These are phyloP conservation scores for Alloteropsis semialata DNA, from an alignment of 176 grass and related monocot genomes.

Conservation along the genomic window DNA sequence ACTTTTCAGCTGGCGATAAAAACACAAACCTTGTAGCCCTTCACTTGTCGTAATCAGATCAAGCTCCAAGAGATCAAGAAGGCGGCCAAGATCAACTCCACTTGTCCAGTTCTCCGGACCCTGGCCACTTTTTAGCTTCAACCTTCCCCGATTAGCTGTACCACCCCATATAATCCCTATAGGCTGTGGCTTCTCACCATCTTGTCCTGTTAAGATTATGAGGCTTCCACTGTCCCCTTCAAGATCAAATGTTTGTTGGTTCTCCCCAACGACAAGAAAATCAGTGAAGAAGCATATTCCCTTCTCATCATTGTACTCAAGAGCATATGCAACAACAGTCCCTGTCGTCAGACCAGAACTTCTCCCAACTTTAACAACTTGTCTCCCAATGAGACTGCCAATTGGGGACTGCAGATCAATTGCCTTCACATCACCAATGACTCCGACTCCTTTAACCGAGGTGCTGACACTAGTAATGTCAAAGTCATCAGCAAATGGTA, in stretches of 20 bases:
- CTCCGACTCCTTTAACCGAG: conserved; percentile 70
- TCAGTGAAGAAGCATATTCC: conserved; percentile 97
- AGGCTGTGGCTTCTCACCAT: conserved; percentile 71
- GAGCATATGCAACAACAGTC: conserved; percentile 88
- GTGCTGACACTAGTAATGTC: conserved; percentile 81
- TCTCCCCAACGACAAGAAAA: conserved; percentile 92
- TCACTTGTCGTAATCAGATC: conserved; percentile 79
- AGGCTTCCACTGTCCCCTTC: conserved; percentile 96
- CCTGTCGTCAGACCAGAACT: conserved; percentile 93
- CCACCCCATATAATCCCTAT: conserved; percentile 98
- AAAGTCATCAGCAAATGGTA: conserved; percentile 88
- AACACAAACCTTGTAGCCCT: conserved; percentile 66
- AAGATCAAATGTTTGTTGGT: conserved; percentile 91
- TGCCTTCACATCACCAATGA: conserved; percentile 78
- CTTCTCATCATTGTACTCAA: conserved; percentile 97
- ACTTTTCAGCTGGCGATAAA: neutral
- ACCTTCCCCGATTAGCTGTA: conserved; percentile 79
- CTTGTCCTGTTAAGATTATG: conserved; percentile 67
- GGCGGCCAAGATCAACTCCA: conserved; percentile 87
- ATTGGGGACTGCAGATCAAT: conserved; percentile 90
- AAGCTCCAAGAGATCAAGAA: conserved; percentile 90
- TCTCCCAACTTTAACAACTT: conserved; percentile 85
- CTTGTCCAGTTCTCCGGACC: conserved; percentile 98
- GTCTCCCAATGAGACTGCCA: conserved; percentile 74
- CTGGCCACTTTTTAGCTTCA: conserved; percentile 82